Evolutionary conservation across 2,329 filamentous ascomycete species (phyloP), one percentile per base, ranked within the genome.

Genomic region (Alternaria sp.): DNA sequence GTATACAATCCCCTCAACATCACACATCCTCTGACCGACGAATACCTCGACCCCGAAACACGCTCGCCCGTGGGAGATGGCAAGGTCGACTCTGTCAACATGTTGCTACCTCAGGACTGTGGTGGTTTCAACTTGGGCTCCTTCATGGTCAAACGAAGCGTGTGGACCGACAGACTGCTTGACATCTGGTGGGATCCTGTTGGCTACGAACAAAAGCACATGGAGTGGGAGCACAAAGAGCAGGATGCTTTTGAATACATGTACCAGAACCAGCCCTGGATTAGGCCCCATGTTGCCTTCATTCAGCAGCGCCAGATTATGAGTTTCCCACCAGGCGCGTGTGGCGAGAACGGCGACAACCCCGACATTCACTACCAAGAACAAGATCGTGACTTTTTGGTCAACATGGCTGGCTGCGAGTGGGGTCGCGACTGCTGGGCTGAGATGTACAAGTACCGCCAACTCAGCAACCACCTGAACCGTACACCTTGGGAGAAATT

Each of bases 161-260:
- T 89, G 27, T 99, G 94, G 92, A 92, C 94, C 0, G 94, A 98
- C 73, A 90, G 93, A 5, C 82, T 99, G 18, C 86, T 99, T 36
- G 95, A 99, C 74, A 86, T 97, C 54, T 99, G 95, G 95, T 99
- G 95, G 95, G 95, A 99, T 74, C 95, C 95, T 0, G 94, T 98
- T 30, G 89, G 91, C 59, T 99, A 99, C 79, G 95, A 99, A 81
- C 95, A 99, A 81, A 96, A 93, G 77, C 95, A 99, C 79, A 97
- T 97, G 94, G 88, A 95, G 64, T 99, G 95, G 95, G 94, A 95
- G 74, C 95, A 99, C 84, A 98, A 98, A 78, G 95, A 99, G 79
- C 95, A 99, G 81, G 94, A 98, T 75, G 93, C 94, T 2, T 83
- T 99, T 43, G 94, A 97, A 81, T 91, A 97, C 81, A 85, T 99